A percentile compares a stretch with the other conserved stretches of the same genome.
These are phyloP conservation scores for Penicillium arizonense DNA, from an alignment of 495 filamentous ascomycete species.

Conservation along the genomic window DNA sequence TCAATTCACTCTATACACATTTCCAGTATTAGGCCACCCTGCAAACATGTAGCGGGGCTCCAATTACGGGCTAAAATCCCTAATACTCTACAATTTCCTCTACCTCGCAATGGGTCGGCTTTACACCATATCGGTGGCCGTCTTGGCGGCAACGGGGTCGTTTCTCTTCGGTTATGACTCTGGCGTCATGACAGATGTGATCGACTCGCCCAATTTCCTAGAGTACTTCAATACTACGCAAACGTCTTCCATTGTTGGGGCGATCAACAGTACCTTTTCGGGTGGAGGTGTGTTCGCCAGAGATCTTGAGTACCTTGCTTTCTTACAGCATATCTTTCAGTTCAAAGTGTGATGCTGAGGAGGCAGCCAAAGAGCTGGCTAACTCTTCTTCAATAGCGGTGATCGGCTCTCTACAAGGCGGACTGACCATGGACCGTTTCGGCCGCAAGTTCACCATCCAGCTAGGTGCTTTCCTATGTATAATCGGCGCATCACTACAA, in stretches of 20 bases:
- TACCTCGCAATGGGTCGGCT: slow-evolving; percentile 38
- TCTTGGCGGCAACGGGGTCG: slow-evolving; percentile 46
- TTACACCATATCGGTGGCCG: slow-evolving; percentile 42
- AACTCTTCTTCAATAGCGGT: slow-evolving; percentile 18
- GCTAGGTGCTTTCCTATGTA: slow-evolving; percentile 53
- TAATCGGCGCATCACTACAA: slow-evolving; percentile 56
- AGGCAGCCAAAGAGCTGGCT: background rate
- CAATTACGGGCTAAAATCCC: no score
- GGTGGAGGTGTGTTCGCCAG: slow-evolving; percentile 42
- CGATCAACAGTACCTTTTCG: slow-evolving; percentile 56
- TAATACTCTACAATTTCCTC: background rate
- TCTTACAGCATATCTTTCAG: background rate
- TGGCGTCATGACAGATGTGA: slow-evolving; percentile 57
- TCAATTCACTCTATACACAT: background rate
- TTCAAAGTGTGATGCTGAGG: background rate
- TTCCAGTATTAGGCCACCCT: background rate
- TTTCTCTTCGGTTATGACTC: slow-evolving; percentile 58
- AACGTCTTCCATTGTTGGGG: slow-evolving; percentile 51
- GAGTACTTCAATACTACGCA: slow-evolving; percentile 47
- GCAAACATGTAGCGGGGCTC: background rate
- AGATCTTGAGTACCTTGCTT: background rate
- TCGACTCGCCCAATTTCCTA: slow-evolving; percentile 48
- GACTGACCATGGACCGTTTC: slow-evolving; percentile 40
- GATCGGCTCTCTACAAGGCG: slow-evolving; percentile 36
- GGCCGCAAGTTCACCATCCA: slow-evolving; percentile 56